Percentiles rank a stretch among this genome's conserved stretches.
These are phyloP conservation scores for Mimosa bimucronata DNA, from an alignment of 306 rosid species.

Conservation along the genomic window DNA sequence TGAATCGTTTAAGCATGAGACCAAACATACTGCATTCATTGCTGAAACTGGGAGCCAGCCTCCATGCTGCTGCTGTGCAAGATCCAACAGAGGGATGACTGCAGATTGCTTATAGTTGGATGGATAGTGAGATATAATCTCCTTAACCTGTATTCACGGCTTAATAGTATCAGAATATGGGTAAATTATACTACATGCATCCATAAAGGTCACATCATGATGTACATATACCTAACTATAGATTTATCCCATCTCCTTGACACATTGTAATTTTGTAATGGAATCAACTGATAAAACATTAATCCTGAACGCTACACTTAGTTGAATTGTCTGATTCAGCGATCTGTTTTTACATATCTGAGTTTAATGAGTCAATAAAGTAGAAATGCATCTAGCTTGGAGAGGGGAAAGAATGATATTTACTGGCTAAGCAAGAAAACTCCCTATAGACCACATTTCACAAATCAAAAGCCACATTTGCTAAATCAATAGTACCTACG, in stretches of 20 bases:
- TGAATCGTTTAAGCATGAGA: conserved; percentile 26
- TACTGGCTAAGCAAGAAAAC: neutral
- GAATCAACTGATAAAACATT: conserved; percentile 30
- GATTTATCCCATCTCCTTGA: conserved; percentile 21
- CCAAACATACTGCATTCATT: conserved; percentile 87
- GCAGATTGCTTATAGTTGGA: conserved; percentile 99
- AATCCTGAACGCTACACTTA: neutral
- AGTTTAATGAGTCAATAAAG: conserved; percentile 10
- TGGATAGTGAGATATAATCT: conserved; percentile 93
- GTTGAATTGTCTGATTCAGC: neutral
- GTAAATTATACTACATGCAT: neutral
- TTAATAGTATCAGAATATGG: conserved; percentile 23
- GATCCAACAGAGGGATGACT: conserved; percentile 93
- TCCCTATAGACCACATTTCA: neutral
- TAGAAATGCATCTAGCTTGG: conserved; percentile 10
- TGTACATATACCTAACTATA: conserved; percentile 2
- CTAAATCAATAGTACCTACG: neutral
- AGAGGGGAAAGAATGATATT: neutral
- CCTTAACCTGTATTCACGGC: conserved; percentile 62
- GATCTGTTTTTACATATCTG: conserved; percentile 2
- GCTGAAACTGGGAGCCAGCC: conserved; percentile 99
- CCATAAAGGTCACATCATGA: neutral
- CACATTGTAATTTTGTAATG: neutral
- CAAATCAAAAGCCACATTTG: neutral
- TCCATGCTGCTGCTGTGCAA: conserved; percentile 99